Evolutionary conservation across 768 basidiomycete genomes (phyloP).

Genomic region (Suillus subalutaceus): DNA sequence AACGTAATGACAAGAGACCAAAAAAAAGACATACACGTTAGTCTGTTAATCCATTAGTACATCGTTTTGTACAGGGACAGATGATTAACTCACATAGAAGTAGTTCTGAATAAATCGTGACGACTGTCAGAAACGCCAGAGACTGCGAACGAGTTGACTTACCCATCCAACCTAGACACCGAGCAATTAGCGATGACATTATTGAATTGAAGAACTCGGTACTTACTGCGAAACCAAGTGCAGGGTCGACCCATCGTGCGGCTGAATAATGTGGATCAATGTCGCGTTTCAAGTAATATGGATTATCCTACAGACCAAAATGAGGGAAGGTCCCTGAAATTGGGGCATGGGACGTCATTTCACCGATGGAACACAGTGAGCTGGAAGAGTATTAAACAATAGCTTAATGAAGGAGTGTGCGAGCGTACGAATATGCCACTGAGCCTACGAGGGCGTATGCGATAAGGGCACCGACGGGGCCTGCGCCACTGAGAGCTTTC

Average conservation of each 20-base stretch:
- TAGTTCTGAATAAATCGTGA: slow-evolving; percentile 44
- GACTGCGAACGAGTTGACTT: slow-evolving; percentile 34
- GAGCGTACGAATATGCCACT: slow-evolving; percentile 61
- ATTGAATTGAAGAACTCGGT: background rate
- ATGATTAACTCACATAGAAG: slow-evolving; percentile 49
- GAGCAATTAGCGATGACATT: background rate
- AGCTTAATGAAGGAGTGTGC: slow-evolving; percentile 19
- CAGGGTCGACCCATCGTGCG: slow-evolving; percentile 59
- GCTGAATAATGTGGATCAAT: slow-evolving; percentile 33
- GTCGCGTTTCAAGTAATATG: background rate
- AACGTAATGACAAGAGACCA: background rate
- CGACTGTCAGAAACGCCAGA: background rate
- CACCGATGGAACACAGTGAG: slow-evolving; percentile 67
- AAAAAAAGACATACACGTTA: slow-evolving; percentile 10
- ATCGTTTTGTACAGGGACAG: slow-evolving; percentile 31
- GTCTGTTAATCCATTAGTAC: slow-evolving; percentile 2
- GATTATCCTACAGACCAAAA: slow-evolving; percentile 45
- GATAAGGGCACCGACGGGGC: slow-evolving; percentile 68
- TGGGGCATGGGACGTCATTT: slow-evolving; percentile 82
- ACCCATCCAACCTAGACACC: slow-evolving; percentile 31
- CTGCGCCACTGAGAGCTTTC: slow-evolving; percentile 56
- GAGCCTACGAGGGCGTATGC: slow-evolving; percentile 68
- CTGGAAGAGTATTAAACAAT: slow-evolving; percentile 27
- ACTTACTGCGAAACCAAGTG: slow-evolving; percentile 61
- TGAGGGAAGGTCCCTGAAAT: slow-evolving; percentile 81